Evolutionary conservation across 2,329 filamentous ascomycete genomes (phyloP).

Genomic region (Aureobasidium uvarum): DNA sequence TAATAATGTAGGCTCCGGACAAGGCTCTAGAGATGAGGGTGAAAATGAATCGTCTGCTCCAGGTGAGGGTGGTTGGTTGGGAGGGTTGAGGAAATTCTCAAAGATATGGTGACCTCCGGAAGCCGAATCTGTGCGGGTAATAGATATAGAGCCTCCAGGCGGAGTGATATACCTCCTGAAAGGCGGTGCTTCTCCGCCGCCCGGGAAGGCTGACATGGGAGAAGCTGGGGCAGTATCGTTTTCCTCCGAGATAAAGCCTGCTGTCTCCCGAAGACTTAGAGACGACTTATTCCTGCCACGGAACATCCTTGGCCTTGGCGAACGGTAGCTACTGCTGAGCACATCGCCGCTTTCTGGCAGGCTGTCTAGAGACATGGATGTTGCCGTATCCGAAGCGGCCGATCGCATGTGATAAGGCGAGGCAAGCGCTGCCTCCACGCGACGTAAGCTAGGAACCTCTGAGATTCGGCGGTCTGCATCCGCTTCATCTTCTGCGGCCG

Average conservation of each 20-base stretch:
- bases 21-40: constrained; percentile 81
- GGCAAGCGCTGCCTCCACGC: constrained; percentile 21
- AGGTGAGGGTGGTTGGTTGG: constrained; percentile 35
- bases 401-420: constrained; percentile 27
- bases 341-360: constrained; percentile 22
- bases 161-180: constrained; percentile 18
- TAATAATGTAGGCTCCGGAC: constrained; percentile 83
- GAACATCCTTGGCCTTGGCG: constrained; percentile 37
- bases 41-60: constrained; percentile 51
- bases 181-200: constrained; percentile 11
- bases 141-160: constrained; percentile 6
- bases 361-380: constrained; percentile 28
- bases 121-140: constrained; percentile 36
- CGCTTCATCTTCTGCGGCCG: neutral
- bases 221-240: constrained; percentile 27
- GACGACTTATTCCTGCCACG: constrained; percentile 52
- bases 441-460: constrained; percentile 27
- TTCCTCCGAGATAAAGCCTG: constrained; percentile 48
- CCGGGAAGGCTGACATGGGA: constrained; percentile 27
- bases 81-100: constrained; percentile 52
- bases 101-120: constrained; percentile 76
- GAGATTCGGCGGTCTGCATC: constrained; percentile 23
- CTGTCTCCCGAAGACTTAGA: constrained; percentile 70
- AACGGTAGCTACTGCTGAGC: constrained; percentile 11
- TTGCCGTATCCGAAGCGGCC: constrained; percentile 28